Evolutionary conservation across 768 basidiomycete species (phyloP).

Genomic region (Termitomyces sp.): DNA sequence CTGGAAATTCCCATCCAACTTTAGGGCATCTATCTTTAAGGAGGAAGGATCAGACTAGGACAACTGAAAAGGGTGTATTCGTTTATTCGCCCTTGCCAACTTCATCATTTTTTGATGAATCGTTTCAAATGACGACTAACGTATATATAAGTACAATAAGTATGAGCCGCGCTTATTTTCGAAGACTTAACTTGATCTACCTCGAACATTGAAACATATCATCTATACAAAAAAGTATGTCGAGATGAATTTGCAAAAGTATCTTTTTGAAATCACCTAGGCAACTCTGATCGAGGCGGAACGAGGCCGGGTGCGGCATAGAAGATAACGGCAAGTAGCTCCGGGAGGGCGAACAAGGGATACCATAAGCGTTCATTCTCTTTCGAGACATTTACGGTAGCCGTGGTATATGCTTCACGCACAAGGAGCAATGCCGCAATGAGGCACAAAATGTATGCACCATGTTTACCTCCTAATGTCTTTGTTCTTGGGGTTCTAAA

Average conservation of each 20-base stretch:
- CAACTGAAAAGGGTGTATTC: neutral
- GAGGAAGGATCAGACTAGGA: neutral
- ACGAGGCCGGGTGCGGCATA: slow-evolving; percentile 29
- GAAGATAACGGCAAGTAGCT: slow-evolving; percentile 29
- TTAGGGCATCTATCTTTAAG: too few species aligned
- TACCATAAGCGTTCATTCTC: slow-evolving; percentile 35
- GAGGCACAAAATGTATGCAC: slow-evolving; percentile 22
- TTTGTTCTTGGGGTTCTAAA: neutral
- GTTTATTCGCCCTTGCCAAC: neutral
- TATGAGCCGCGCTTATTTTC: neutral
- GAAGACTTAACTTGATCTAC: neutral
- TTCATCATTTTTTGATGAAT: neutral
- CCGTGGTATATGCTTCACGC: slow-evolving; percentile 30
- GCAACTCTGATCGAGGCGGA: slow-evolving; percentile 27
- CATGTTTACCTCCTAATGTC: slow-evolving; percentile 22
- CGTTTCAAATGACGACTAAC: neutral
- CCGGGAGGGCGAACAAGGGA: slow-evolving; percentile 32
- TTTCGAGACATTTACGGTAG: slow-evolving; percentile 19
- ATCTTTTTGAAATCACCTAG: slow-evolving; percentile 8
- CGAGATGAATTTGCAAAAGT: neutral
- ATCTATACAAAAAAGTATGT: neutral
- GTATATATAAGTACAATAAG: neutral
- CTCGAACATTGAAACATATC: neutral
- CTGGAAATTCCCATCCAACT: too few species aligned
- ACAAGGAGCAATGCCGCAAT: slow-evolving; percentile 31